phyloP scores from a whole-genome alignment of 1,284 basidiomycete species.

The Leucoagaricus sp. region DNA sequence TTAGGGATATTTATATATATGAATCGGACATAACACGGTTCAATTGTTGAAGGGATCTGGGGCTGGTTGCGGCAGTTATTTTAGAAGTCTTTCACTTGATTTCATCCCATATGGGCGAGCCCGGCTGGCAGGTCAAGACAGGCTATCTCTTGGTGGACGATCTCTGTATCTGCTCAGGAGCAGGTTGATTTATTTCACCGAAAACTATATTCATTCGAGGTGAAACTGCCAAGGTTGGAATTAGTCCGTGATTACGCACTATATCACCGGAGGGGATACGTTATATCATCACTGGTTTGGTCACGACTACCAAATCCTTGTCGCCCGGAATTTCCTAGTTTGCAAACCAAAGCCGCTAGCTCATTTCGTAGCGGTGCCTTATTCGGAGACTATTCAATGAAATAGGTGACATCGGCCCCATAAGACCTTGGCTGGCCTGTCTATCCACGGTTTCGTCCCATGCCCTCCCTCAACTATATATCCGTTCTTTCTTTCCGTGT shows the following conservation, averaged over 20 bases:
- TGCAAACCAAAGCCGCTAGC: slow-evolving; percentile 27
- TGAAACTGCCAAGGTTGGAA: slow-evolving; percentile 22
- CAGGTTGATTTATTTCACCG: slow-evolving; percentile 17
- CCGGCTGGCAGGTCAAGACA: background rate
- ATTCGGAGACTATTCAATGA: slow-evolving; percentile 27
- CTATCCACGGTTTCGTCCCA: slow-evolving; percentile 29
- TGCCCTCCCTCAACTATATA: slow-evolving; percentile 25
- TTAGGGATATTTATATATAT: slow-evolving; percentile 14
- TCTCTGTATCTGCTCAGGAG: slow-evolving; percentile 20
- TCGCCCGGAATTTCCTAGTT: slow-evolving; percentile 32
- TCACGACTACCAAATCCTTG: slow-evolving; percentile 28
- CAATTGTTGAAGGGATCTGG: background rate
- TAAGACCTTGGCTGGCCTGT: slow-evolving; percentile 30
- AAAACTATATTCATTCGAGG: background rate
- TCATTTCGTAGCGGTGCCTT: slow-evolving; percentile 32
- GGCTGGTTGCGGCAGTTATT: background rate
- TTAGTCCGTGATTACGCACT: slow-evolving; percentile 28
- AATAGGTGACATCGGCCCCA: slow-evolving; percentile 21
- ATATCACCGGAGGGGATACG: slow-evolving; percentile 33
- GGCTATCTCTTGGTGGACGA: background rate
- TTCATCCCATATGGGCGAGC: background rate
- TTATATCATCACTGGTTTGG: slow-evolving; percentile 23
- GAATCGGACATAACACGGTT: slow-evolving; percentile 26
- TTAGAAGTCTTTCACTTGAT: slow-evolving; percentile 19
- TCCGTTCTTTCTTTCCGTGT: slow-evolving; percentile 13